Evolutionary conservation across 1,284 basidiomycete species (phyloP).

Genomic region (Sanguinoderma infundibulare): DNA sequence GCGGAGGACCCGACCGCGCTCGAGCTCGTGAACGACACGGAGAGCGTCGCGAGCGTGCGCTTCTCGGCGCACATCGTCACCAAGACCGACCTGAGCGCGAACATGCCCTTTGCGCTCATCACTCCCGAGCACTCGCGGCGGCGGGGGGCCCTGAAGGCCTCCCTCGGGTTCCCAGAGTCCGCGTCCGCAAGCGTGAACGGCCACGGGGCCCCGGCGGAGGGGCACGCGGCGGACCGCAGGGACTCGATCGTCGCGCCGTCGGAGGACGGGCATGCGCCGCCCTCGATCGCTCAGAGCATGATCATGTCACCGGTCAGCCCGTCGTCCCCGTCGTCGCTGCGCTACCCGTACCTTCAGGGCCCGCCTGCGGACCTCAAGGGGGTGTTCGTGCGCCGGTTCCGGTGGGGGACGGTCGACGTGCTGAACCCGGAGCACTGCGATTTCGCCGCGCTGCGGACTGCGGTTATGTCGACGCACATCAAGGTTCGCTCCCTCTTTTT

Average conservation of each 20-base stretch:
- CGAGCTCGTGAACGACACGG: conserved; percentile 58
- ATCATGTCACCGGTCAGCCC: conserved; percentile 33
- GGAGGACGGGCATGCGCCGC: conserved; percentile 47
- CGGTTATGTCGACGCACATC: conserved; percentile 78
- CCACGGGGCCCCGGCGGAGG: conserved; percentile 6
- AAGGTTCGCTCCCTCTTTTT: conserved; percentile 57
- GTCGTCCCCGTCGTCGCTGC: conserved; percentile 29
- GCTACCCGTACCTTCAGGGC: conserved; percentile 48
- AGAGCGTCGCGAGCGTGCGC: conserved; percentile 73
- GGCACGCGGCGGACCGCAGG: conserved; percentile 10
- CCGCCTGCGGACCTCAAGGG: conserved; percentile 71
- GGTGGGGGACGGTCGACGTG: conserved; percentile 86
- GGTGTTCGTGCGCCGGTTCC: conserved; percentile 73
- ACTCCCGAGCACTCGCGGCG: conserved; percentile 61
- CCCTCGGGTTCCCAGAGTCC: conserved; percentile 1
- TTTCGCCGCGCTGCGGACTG: conserved; percentile 79
- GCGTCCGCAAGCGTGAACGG: conserved; percentile 22
- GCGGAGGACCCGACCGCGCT: conserved; percentile 51
- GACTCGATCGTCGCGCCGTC: conserved; percentile 40
- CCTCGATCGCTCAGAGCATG: conserved; percentile 31
- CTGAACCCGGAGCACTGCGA: conserved; percentile 83
- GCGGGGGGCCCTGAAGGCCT: conserved; percentile 34
- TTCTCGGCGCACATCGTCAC: conserved; percentile 72
- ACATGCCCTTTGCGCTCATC: conserved; percentile 80
- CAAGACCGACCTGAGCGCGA: conserved; percentile 53